Evolutionary conservation across 1,139 yeast genomes (phyloP), one percentile per base, ranked within the genome.

Genomic region (Scheffersomyces insectosa): DNA sequence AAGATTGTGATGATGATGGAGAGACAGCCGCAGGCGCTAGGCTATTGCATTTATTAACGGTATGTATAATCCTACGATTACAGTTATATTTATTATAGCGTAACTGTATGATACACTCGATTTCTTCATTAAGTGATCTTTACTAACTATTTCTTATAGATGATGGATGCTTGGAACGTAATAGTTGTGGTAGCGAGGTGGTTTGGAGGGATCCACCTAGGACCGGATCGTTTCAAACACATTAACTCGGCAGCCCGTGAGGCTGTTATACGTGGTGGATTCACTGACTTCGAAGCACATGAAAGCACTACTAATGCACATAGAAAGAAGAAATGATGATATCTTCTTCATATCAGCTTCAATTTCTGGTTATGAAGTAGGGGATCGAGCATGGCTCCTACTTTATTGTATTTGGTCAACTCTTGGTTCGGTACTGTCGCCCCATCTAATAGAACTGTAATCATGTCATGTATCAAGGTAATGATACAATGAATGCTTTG

Each of bases 1-100:
- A 88, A 55, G 98, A 93, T 57, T 89, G 88, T 57, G 98, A 93
- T 56, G 99, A 95, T 60, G 99, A 93, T 60, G 99, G 99, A 3
- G 99, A 93, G 59, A 78, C 96, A 0, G 99, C 98, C 0, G 97
- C 99, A 0, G 99, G 99, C 4, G 83, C 95, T 5, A 70, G 97
- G 46, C 69, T 91, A 70, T 65, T 90, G 44, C 97, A 90, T 69
- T 66, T 91, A 42, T 66, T 91, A 48, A 82, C 88, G 39, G 80
- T 82, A 57, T 49, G 80, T 70, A 43, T 38, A 27, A 25, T 14
- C 25, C 5, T 6, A 33, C 11, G 10, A 11, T 36, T 10, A 16
- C n/a, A 27, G 12, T 16, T 28, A 12, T 12, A 9, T 20, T 7
- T 34, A 29, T 23, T 32, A 13, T n/a, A 8, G n/a, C 6, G 15